Percentiles rank a stretch among this genome's conserved stretches.
Evolutionary conservation across 768 basidiomycete genomes (phyloP).

Genomic region (Hemileccinum rubropunctum): DNA sequence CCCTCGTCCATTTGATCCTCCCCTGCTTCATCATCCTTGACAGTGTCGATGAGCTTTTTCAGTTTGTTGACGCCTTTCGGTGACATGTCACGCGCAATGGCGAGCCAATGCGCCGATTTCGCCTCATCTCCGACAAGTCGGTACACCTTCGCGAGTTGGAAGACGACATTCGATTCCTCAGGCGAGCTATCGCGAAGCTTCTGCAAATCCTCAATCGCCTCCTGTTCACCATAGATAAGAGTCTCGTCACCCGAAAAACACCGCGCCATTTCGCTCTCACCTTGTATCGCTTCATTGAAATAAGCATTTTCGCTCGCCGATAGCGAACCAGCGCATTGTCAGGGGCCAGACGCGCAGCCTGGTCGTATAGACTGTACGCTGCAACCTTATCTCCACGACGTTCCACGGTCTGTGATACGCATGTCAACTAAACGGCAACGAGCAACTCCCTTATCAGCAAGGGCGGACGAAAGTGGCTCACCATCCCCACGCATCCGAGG

Average conservation of each 20-base stretch:
- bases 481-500: slow-evolving; percentile 94
- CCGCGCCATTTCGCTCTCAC: slow-evolving; percentile 46
- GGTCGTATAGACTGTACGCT: slow-evolving; percentile 78
- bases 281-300: slow-evolving; percentile 78
- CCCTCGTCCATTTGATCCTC: slow-evolving; percentile 78
- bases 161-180: slow-evolving; percentile 95
- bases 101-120: slow-evolving; percentile 82
- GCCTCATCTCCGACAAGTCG: slow-evolving; percentile 74
- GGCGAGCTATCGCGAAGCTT: slow-evolving; percentile 78
- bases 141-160: slow-evolving; percentile 93
- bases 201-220: slow-evolving; percentile 79
- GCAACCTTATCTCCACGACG: slow-evolving; percentile 72
- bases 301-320: slow-evolving; percentile 88
- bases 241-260: slow-evolving; percentile 7
- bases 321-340: slow-evolving; percentile 93
- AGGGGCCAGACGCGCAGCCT: slow-evolving; percentile 75
- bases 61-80: slow-evolving; percentile 87
- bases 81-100: slow-evolving; percentile 89
- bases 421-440: slow-evolving; percentile 10
- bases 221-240: slow-evolving; percentile 45
- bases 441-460: slow-evolving; percentile 18
- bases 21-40: slow-evolving; percentile 53
- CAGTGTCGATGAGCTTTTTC: slow-evolving; percentile 71
- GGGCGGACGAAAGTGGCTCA: slow-evolving; percentile 44
- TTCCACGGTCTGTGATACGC: slow-evolving; percentile 72